phyloP scores from a whole-genome alignment of 768 basidiomycete genomes.

The Neoboletus magnificus region DNA sequence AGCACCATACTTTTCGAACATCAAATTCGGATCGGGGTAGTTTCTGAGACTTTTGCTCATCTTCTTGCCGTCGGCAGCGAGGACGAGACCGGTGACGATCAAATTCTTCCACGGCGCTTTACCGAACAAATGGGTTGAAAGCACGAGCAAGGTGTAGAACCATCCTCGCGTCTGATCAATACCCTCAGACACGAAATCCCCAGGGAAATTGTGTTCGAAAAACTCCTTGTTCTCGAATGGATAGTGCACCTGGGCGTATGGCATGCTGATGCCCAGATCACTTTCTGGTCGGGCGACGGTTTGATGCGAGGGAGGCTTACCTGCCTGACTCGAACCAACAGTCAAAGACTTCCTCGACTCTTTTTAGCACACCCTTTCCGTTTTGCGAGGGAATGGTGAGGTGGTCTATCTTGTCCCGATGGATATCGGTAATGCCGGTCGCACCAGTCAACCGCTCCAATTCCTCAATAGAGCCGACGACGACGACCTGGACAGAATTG shows the following conservation, averaged over 20 bases:
- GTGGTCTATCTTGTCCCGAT: constrained; percentile 92
- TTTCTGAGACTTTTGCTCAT: constrained; percentile 98
- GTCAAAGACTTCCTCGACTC: constrained; percentile 98
- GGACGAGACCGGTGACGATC: constrained; percentile 92
- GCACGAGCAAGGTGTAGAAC: constrained; percentile 97
- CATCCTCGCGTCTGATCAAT: constrained; percentile 99
- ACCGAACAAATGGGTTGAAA: constrained; percentile 93
- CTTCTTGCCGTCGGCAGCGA: constrained; percentile 97
- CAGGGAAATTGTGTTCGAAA: constrained; percentile 85
- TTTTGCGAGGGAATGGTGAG: constrained; percentile 91
- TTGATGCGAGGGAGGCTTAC: constrained; percentile 39
- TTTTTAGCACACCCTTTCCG: constrained; percentile 82
- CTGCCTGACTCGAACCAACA: constrained; percentile 99
- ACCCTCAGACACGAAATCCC: constrained; percentile 96
- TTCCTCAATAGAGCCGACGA: constrained; percentile 83
- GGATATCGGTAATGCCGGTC: constrained; percentile 81
- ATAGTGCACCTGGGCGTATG: constrained; percentile 95
- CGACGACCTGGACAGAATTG: constrained; percentile 57
- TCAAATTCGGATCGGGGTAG: constrained; percentile 91
- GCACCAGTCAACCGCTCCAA: constrained; percentile 83
- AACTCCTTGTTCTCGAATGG: constrained; percentile 95
- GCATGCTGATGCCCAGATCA: constrained; percentile 66
- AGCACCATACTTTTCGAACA: constrained; percentile 90
- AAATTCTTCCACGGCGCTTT: constrained; percentile 97
- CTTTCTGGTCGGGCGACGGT: neutral